Base-by-base conservation (phyloP, 805 yeast species). In the Hanseniaspora nectarophila region DNA sequence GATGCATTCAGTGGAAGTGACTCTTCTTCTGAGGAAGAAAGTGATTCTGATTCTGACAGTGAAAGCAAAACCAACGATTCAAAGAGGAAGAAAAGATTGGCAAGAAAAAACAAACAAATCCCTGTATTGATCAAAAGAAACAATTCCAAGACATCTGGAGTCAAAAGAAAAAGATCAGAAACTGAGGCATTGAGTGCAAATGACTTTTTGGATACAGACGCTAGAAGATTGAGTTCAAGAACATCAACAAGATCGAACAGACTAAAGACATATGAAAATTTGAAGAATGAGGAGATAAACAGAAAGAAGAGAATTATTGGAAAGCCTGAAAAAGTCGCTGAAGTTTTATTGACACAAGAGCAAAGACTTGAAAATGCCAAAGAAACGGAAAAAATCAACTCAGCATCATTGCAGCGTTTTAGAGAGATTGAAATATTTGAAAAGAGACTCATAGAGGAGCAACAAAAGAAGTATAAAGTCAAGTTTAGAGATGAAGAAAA, bases 381-480 rank as follows among this genome's bases (percentile, higher is more conserved):
- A 43, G 83, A 81, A 58, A 92, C 97, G 0, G 98, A 92, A 66
- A 73, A 75, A 61, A 74, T 76, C 42, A 92, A 92, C 64, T 69
- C 79, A 2, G 70, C 77, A 26, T 83, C 96, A 2, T 70, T 92
- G 57, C 79, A 83, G 56, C 72, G 76, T 59, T 92, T 85, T 62
- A 78, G 82, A 59, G 94, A 89, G 59, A 90, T 85, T 61, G 98
- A 92, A 63, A 70, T 82, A 39, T 81, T 78, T 44, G 81, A 86
- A 60, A 87, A 86, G 63, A 81, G 82, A 63, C 76, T 75, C 51
- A 90, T 89, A 61, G 70, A 89, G 53, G 86, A 82, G 43, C 67
- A 84, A 54, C 77, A 85, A 64, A 72, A 78, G 54, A 82, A 82
- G 61, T 78, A 74, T 59, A 76, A 89, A 56, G 70, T 70, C 39